Base-by-base conservation (phyloP, 139 green algal genomes). In the Micromonas commoda region DNA sequence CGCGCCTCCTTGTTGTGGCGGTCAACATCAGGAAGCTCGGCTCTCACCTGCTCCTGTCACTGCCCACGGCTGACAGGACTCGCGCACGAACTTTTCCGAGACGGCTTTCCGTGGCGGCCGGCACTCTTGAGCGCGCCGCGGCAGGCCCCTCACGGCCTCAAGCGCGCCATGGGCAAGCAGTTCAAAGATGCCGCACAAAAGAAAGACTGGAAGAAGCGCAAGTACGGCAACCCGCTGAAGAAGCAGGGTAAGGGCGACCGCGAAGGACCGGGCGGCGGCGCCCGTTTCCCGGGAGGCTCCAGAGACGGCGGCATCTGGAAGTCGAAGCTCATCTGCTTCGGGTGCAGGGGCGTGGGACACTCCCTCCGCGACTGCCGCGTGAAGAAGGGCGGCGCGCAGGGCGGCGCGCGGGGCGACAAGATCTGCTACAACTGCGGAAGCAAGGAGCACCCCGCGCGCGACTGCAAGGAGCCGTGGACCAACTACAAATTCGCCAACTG, bases 371-470 rank as follows among this genome's bases (percentile, higher is more conserved):
- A 78, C 57, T 78, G 72, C 53, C 68, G 68, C 21, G 19, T 39
- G 1, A 26, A 35, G 37, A 75, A 75, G 20, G 68, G 68, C 35
- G 68, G 68, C 37, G 68, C 37, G 21, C 37, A 38, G 34, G 29
- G 29, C 24, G 23, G 3, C 23, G 26, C 6, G 37, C 68, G 68
- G 33, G 68, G 68, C 37, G 20, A 75, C 23, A 75, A 78, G 54
- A 70, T n/a, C n/a, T 80, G 75, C 51, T 80, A 73, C 61, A 80
- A 66, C 60, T 80, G 75, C 75, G 64, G 75, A 13, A 29, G 26
- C 23, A 2, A 26, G 5, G 72, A 69, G 20, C 72, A 78, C 72
- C 20, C 53, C 51, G 52, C 53, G 72, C 37, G 53, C 9, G 72
- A 68, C 26, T 78, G 54, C 19, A 52, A 37, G 51, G 72, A 51